A percentile compares a stretch with the other conserved stretches of the same genome.
Evolutionary conservation across 768 basidiomycete species (phyloP).

Genomic region (Trametes elegans): DNA sequence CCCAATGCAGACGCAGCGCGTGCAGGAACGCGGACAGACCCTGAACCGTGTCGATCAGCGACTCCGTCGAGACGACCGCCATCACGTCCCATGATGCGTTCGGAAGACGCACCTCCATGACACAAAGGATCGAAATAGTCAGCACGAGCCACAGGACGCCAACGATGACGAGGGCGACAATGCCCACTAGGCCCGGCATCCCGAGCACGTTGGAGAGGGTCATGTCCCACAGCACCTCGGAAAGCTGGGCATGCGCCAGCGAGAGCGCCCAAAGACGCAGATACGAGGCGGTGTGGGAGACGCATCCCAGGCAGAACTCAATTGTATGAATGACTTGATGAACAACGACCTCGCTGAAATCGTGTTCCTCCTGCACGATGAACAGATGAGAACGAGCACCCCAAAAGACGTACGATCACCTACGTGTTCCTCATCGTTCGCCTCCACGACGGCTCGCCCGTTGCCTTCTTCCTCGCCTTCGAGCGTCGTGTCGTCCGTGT

Average conservation of each 20-base stretch:
- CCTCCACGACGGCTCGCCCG: conserved; percentile 70
- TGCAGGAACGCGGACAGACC: conserved; percentile 96
- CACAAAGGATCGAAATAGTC: conserved; percentile 78
- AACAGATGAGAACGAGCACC: conserved; percentile 8
- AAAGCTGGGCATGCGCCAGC: conserved; percentile 95
- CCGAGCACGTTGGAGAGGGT: conserved; percentile 65
- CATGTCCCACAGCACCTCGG: conserved; percentile 92
- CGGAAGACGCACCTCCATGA: conserved; percentile 83
- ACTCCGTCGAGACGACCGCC: conserved; percentile 13
- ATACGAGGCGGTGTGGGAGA: conserved; percentile 95
- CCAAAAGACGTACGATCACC: conserved; percentile 33
- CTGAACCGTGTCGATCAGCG: conserved; percentile 39
- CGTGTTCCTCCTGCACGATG: conserved; percentile 67
- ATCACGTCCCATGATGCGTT: conserved; percentile 17
- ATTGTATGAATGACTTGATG: conserved; percentile 99
- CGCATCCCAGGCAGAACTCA: conserved; percentile 98
- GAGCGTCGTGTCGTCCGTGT: conserved; percentile 58
- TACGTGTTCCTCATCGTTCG: conserved; percentile 73
- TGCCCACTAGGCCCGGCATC: conserved; percentile 61
- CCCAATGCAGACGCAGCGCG: conserved; percentile 96
- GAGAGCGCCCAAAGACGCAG: conserved; percentile 97
- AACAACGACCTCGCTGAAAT: conserved; percentile 92
- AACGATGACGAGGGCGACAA: conserved; percentile 42
- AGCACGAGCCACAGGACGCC: conserved; percentile 73
- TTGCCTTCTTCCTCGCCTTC: conserved; percentile 83